These are phyloP conservation scores for Breynia disticha DNA, from an alignment of 441 rosid genomes.

Conservation along the genomic window DNA sequence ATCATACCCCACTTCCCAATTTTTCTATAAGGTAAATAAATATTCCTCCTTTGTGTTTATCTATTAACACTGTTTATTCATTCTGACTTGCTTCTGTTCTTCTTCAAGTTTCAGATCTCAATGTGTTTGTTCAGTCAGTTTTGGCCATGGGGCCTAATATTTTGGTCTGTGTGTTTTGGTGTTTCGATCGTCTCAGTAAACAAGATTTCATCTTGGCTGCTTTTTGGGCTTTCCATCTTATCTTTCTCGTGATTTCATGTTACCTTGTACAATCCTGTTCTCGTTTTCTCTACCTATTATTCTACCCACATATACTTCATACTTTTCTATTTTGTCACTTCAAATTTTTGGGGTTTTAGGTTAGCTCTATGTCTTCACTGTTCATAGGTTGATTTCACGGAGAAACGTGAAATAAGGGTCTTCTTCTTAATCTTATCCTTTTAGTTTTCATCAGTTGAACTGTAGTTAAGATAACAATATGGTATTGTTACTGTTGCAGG, in stretches of 20 bases:
- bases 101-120: slow-evolving; percentile 43
- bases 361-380: not conserved
- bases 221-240: not conserved
- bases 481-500: slow-evolving; percentile 36
- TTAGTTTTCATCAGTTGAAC: slow-evolving; percentile 3
- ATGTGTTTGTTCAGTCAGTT: slow-evolving; percentile 24
- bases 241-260: slow-evolving; percentile 29
- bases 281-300: slow-evolving; percentile 15
- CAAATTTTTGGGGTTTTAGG: slow-evolving; percentile 17
- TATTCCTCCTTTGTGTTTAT: not conserved
- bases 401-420: too few species aligned
- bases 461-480: not conserved
- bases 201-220: slow-evolving; percentile 1
- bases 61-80: not conserved
- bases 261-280: slow-evolving; percentile 12
- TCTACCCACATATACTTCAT: not conserved
- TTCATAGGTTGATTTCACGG: too few species aligned
- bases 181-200: not conserved
- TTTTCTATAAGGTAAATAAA: slow-evolving; percentile 82
- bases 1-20: slow-evolving; percentile 29
- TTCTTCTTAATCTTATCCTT: slow-evolving; percentile 3
- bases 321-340: slow-evolving; percentile 2
- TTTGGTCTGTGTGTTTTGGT: slow-evolving; percentile 13
- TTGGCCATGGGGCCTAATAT: slow-evolving; percentile 22
- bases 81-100: slow-evolving; percentile 4